Evolutionary conservation across 78 protist species (phyloP).

Genomic region (Cavenderia fasciculata): DNA sequence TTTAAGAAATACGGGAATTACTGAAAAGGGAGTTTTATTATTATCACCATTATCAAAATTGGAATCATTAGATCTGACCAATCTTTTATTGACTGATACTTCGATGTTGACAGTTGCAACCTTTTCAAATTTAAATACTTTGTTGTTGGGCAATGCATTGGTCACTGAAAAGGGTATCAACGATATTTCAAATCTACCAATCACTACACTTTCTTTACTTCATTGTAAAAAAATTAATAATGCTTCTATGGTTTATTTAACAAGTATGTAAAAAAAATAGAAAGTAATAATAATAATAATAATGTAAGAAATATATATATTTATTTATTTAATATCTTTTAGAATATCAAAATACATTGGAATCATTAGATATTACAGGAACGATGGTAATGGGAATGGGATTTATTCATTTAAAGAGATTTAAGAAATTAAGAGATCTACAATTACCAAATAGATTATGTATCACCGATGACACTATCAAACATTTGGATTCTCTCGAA

Average conservation of each 20-base stretch:
- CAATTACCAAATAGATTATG: conserved; percentile 45
- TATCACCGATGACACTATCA: neutral
- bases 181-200: conserved; percentile 15
- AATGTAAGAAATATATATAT: neutral
- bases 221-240: conserved; percentile 33
- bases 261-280: neutral
- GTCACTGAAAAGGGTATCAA: conserved; percentile 29
- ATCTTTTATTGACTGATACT: conserved; percentile 22
- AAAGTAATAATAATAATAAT: neutral
- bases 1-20: conserved; percentile 17
- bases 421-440: neutral
- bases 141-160: no score
- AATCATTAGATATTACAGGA: conserved; percentile 1
- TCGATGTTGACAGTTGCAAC: neutral
- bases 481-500: conserved; percentile 6
- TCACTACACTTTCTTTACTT: conserved; percentile 1
- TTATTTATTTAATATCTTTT: neutral
- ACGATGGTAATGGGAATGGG: conserved; percentile 45
- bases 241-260: conserved; percentile 33
- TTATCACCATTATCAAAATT: conserved; percentile 4
- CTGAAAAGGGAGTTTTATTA: conserved; percentile 12
- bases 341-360: conserved; percentile 34
- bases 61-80: conserved; percentile 34
- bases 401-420: conserved; percentile 42
- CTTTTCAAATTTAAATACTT: conserved; percentile 1